These are phyloP conservation scores for Colletotrichum shisoi DNA, from an alignment of 2,329 filamentous ascomycete genomes.

Conservation along the genomic window DNA sequence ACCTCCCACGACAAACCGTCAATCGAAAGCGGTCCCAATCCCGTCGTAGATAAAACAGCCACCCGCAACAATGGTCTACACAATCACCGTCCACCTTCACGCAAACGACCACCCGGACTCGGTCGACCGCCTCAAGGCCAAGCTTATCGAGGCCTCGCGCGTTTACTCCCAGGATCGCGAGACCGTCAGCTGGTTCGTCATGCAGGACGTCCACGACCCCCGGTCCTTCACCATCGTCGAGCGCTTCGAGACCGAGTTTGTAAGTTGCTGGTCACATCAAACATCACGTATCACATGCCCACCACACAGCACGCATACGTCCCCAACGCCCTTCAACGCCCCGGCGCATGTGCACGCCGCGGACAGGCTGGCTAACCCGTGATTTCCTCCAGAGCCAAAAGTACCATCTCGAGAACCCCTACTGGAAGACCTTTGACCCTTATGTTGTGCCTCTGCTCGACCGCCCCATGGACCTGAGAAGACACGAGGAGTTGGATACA, in stretches of 20 bases:
- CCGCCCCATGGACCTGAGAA: slow-evolving; percentile 72
- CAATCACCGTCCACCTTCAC: slow-evolving; percentile 73
- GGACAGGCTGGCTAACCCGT: not conserved
- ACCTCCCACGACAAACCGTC: not conserved
- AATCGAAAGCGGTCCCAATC: not conserved
- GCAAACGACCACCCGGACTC: slow-evolving; percentile 70
- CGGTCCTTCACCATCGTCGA: slow-evolving; percentile 79
- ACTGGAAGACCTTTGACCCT: slow-evolving; percentile 79
- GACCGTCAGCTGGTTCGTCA: slow-evolving; percentile 76
- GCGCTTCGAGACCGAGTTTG: slow-evolving; percentile 71
- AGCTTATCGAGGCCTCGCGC: slow-evolving; percentile 77
- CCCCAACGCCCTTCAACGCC: not conserved
- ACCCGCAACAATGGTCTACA: slow-evolving; percentile 67
- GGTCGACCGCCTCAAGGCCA: slow-evolving; percentile 73
- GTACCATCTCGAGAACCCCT: slow-evolving; percentile 72
- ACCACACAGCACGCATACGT: not conserved
- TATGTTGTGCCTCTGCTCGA: slow-evolving; percentile 75
- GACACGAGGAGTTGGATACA: slow-evolving; percentile 72
- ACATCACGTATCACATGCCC: not conserved
- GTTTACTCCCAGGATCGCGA: slow-evolving; percentile 77
- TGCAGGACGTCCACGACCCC: slow-evolving; percentile 75
- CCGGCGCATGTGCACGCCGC: too few species aligned
- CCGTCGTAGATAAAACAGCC: not conserved
- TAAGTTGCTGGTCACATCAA: slow-evolving; percentile 49
- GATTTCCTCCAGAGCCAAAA: slow-evolving; percentile 58